Conservation (phyloP, 306 rosid species). For the Quercus bicolor region DNA sequence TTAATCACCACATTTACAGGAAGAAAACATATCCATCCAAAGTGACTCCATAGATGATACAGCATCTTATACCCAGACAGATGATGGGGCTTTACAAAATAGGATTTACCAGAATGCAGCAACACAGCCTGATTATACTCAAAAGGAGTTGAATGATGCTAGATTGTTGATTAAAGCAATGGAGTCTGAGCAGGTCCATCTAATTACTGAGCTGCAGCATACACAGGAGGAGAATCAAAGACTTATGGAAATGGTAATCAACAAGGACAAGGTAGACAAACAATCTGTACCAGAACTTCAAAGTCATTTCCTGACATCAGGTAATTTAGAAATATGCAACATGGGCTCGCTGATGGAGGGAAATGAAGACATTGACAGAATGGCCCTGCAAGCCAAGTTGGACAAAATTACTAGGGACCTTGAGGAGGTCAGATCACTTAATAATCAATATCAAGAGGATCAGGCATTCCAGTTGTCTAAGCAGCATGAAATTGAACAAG, state of each 20-base stretch:
- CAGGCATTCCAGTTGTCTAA: conserved; percentile 53
- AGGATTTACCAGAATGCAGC: conserved; percentile 24
- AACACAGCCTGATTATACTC: conserved; percentile 2
- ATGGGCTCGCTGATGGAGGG: conserved; percentile 12
- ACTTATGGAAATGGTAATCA: conserved; percentile 4
- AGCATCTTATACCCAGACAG: conserved; percentile 35
- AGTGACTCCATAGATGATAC: conserved; percentile 57
- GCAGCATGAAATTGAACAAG: conserved; percentile 55
- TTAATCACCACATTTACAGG: conserved; percentile 39
- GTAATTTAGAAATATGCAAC: conserved; percentile 12
- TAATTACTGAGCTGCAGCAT: not conserved
- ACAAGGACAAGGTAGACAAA: conserved; percentile 8
- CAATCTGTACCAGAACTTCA: not conserved
- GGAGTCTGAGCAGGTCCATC: conserved; percentile 15
- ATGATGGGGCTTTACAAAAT: conserved; percentile 32
- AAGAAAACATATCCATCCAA: conserved; percentile 44
- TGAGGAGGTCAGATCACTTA: conserved; percentile 60
- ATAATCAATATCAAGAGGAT: conserved; percentile 57
- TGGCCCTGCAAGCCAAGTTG: conserved; percentile 52
- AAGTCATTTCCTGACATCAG: not conserved
- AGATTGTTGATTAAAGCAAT: conserved; percentile 9
- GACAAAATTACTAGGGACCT: conserved; percentile 67
- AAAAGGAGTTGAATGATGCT: conserved; percentile 28
- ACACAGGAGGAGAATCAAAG: conserved; percentile 13
- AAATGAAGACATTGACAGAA: conserved; percentile 32